Conservation (phyloP, 768 basidiomycete genomes). For the Macrolepiota dolichaula region DNA sequence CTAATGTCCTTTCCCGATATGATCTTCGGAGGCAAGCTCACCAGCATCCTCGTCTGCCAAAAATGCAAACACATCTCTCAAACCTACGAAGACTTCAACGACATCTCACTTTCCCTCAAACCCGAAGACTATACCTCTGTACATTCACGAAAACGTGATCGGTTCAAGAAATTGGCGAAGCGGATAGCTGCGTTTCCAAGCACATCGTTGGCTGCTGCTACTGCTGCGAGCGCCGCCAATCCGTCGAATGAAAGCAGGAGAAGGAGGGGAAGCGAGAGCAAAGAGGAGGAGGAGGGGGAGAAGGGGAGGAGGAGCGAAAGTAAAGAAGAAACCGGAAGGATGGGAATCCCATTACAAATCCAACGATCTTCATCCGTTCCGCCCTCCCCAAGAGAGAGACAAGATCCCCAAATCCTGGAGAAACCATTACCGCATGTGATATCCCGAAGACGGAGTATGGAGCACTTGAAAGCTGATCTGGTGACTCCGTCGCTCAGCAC, state of each 20-base stretch:
- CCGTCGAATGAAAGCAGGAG: background rate
- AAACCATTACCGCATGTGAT: slow-evolving; percentile 3
- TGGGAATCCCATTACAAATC: background rate
- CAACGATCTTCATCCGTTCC: slow-evolving; percentile 15
- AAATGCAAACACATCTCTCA: slow-evolving; percentile 92
- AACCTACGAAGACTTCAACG: slow-evolving; percentile 91
- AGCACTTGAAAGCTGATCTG: slow-evolving; percentile 4
- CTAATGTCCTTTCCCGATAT: slow-evolving; percentile 80
- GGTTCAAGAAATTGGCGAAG: slow-evolving; percentile 70
- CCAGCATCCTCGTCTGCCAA: slow-evolving; percentile 91
- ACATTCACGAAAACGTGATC: slow-evolving; percentile 74
- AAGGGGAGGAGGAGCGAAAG: background rate
- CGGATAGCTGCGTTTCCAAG: slow-evolving; percentile 44
- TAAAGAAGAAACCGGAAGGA: background rate
- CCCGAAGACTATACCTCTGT: slow-evolving; percentile 60
- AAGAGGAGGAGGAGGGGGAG: background rate
- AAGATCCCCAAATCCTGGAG: slow-evolving; percentile 13
- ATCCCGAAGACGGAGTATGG: slow-evolving; percentile 15
- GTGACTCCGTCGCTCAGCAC: background rate
- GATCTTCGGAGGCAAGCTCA: slow-evolving; percentile 85
- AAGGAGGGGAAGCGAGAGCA: background rate
- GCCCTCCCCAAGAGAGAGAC: slow-evolving; percentile 14
- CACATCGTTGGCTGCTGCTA: background rate
- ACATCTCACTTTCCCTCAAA: slow-evolving; percentile 87
- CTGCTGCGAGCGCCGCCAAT: background rate